phyloP scores from a whole-genome alignment of 2,329 filamentous ascomycete species.

The Cyclaneusma minus region DNA sequence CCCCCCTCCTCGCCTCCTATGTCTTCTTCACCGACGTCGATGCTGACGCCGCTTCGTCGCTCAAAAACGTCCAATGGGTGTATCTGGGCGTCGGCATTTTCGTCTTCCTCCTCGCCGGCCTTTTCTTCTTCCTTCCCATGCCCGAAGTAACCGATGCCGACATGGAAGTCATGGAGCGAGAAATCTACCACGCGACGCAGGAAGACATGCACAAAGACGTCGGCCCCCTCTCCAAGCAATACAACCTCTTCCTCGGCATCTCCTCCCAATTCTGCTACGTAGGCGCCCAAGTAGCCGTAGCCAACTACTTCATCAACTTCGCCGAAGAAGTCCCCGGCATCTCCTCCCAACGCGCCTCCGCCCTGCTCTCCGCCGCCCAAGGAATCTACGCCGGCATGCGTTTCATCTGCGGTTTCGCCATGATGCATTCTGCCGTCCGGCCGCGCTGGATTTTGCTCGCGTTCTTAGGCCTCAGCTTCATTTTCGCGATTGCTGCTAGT shows the following conservation, averaged over 20 bases:
- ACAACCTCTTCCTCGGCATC: constrained; percentile 60
- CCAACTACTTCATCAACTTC: constrained; percentile 60
- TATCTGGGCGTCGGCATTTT: constrained; percentile 61
- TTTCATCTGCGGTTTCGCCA: constrained; percentile 50
- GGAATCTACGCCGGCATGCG: constrained; percentile 58
- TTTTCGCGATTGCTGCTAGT: too few species aligned
- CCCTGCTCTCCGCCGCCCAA: constrained; percentile 60
- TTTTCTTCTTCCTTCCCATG: constrained; percentile 53
- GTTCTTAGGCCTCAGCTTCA: constrained; percentile 47
- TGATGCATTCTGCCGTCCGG: constrained; percentile 39
- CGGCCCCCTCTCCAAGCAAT: constrained; percentile 53
- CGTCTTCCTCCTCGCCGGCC: constrained; percentile 46
- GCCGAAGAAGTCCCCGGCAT: constrained; percentile 41
- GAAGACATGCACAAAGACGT: constrained; percentile 25
- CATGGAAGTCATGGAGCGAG: constrained; percentile 45
- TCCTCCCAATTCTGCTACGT: constrained; percentile 68
- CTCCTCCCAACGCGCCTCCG: constrained; percentile 35
- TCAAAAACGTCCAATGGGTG: constrained; percentile 60
- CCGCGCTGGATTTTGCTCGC: constrained; percentile 53
- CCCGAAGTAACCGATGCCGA: constrained; percentile 61
- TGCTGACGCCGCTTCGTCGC: constrained; percentile 33
- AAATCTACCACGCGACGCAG: constrained; percentile 25
- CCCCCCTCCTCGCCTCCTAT: constrained; percentile 56
- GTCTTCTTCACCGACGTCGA: constrained; percentile 57
- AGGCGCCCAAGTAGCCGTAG: constrained; percentile 54